Evolutionary conservation across 1,139 yeast species (phyloP).

Genomic region (Meyerozyma smithsonii): DNA sequence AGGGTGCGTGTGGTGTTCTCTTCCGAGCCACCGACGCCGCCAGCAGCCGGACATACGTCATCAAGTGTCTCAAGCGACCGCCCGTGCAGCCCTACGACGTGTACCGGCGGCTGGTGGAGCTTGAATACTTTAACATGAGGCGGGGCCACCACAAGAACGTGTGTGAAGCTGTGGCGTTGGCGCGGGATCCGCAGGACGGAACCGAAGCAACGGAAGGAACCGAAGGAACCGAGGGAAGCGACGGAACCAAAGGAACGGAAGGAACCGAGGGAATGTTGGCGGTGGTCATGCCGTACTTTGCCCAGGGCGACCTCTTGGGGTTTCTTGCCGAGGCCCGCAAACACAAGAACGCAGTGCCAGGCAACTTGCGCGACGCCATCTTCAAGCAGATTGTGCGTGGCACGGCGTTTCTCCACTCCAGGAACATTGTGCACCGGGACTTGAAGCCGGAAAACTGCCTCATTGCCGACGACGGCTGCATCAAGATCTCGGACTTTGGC

Average conservation of each 20-base stretch:
- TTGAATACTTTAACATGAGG: constrained; percentile 28
- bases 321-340: constrained; percentile 35
- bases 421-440: constrained; percentile 47
- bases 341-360: constrained; percentile 22
- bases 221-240: no score
- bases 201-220: no score
- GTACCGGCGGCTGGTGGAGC: constrained; percentile 18
- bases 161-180: constrained; percentile 26
- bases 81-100: constrained; percentile 11
- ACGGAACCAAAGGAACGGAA: no score
- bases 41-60: constrained; percentile 19
- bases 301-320: constrained; percentile 45
- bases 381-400: constrained; percentile 47
- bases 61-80: constrained; percentile 28
- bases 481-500: constrained; percentile 51
- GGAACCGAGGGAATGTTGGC: no score
- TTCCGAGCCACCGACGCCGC: constrained; percentile 25
- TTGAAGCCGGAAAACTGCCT: constrained; percentile 53
- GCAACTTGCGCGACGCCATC: constrained; percentile 38
- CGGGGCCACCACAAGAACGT: constrained; percentile 26
- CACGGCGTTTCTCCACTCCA: constrained; percentile 39
- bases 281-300: constrained; percentile 38
- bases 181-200: constrained; percentile 10
- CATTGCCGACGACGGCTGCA: constrained; percentile 39
- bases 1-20: constrained; percentile 43